Base-by-base conservation (phyloP, 768 basidiomycete species). In the Tulasnella sp. region DNA sequence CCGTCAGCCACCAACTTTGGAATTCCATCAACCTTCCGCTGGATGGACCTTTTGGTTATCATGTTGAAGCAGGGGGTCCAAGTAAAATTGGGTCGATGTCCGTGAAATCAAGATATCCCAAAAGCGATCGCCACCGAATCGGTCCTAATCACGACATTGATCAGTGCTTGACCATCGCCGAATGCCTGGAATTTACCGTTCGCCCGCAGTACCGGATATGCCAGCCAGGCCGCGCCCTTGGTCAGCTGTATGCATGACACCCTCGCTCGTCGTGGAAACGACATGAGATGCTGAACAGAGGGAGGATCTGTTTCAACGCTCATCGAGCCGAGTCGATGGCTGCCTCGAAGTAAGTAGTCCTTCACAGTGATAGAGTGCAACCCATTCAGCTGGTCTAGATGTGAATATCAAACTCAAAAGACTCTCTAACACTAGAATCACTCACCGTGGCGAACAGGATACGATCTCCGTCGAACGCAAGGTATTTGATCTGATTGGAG, bases 381-480 rank as follows among this genome's bases (percentile, higher is more conserved):
- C 23, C 23, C 3, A 21, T 25, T 48, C 45, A 48, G 21, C 3
- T 29, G 7, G n/a, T 23, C 21, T 29, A 21, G 3, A n/a, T n/a
- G n/a, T n/a, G 11, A 48, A 1, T 2, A 25, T 17, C 25, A 48
- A 14, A n/a, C 23, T 9, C 2, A 23, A 15, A 48, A 15, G 8
- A 25, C 27, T 14, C 17, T n/a, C 9, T 21, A 2, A n/a, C 25
- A 12, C 4, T 4, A 40, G 41, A n/a, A 43, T 9, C n/a, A 37
- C 52, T 2, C 23, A 54, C 52, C 9, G 27, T 57, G 2, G 31
- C 55, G 15, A 57, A 15, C 23, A 57, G 11, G 27, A 57, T 57
- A 11, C 55, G 31, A 1, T 6, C 8, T 31, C 55, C 55, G 35
- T 57, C 46, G 34, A 57, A 57, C 1, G 43, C 55, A 11, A 57